These are phyloP conservation scores for Tagetes patula DNA, from an alignment of 129 eudicot genomes.

Conservation along the genomic window DNA sequence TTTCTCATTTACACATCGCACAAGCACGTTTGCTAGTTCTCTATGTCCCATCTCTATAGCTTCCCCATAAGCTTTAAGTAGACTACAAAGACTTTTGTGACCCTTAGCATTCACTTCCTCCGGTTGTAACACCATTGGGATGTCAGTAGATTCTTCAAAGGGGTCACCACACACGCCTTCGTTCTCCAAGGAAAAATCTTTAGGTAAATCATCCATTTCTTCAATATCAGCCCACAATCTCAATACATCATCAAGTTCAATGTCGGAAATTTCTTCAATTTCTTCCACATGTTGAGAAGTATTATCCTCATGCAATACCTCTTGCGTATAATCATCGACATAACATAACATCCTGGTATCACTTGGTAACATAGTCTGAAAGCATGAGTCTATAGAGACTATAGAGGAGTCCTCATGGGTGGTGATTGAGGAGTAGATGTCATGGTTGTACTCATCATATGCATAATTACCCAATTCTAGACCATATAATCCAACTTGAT, in stretches of 20 bases:
- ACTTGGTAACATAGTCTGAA: slow-evolving; percentile 22
- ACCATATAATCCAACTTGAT: slow-evolving; percentile 27
- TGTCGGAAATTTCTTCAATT: slow-evolving; percentile 26
- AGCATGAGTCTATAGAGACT: slow-evolving; percentile 39
- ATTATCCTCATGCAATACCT: slow-evolving; percentile 20
- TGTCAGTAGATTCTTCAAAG: slow-evolving; percentile 21
- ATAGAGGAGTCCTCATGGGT: slow-evolving; percentile 38
- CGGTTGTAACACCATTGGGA: slow-evolving; percentile 17
- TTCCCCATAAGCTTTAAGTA: slow-evolving; percentile 60
- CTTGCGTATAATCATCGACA: slow-evolving; percentile 25
- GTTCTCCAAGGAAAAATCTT: slow-evolving; percentile 10
- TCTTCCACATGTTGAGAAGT: slow-evolving; percentile 24
- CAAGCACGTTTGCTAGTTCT: slow-evolving; percentile 47
- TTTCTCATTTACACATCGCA: slow-evolving; percentile 37
- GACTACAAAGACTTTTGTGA: slow-evolving; percentile 35
- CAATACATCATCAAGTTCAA: slow-evolving; percentile 32
- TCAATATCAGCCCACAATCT: slow-evolving; percentile 44
- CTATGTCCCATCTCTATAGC: slow-evolving; percentile 55
- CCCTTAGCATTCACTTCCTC: slow-evolving; percentile 41
- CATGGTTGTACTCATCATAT: slow-evolving; percentile 6
- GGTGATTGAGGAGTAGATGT: slow-evolving; percentile 40
- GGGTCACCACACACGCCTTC: slow-evolving; percentile 23
- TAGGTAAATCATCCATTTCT: slow-evolving; percentile 9
- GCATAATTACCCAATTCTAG: slow-evolving; percentile 14
- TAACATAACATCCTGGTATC: slow-evolving; percentile 6